Base-by-base conservation (phyloP, 371 early-diverging fungal genomes). In the Paramicrosporidium saccamoebae region DNA sequence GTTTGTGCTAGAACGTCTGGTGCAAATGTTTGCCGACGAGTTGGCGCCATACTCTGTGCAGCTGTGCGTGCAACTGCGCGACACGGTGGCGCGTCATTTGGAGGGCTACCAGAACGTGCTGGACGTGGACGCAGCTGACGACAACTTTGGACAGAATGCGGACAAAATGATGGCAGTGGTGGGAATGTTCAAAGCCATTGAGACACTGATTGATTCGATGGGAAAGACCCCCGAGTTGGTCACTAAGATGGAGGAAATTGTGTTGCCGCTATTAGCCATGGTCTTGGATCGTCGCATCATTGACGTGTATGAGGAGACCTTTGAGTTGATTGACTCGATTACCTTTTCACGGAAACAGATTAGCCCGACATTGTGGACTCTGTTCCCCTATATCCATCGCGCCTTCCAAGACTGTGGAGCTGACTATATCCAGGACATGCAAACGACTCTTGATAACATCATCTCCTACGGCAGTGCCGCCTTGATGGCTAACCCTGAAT, bases 101-200 rank as follows among this genome's bases (percentile, higher is more conserved):
- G 46, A 48, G 16, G 28, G 46, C 8, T 39, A 35, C 5, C 41
- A 36, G 9, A 43, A 42, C 22, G 33, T 41, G 0, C 44, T 34
- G 4, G 49, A 49, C 5, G 36, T 46, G 13, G 44, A 47, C n/a
- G 34, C 34, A 5, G 21, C 35, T 24, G 29, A 37, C 2, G 35
- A 48, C 5, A 55, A 64, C 21, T 69, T 62, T 21, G 38, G 50
- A 15, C n/a, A n/a, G n/a, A n/a, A n/a, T n/a, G 54, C 55, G 26
- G 75, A 79, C 31, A 79, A 78, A 43, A 66, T 62, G 1, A 56
- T 66, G 58, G 66, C 78, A 0, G 77, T 82, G 6, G 58, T 68
- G 50, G 78, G 84, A 22, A 58, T 82, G 2, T 45, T 84, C 10
- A 74, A 73, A 37, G 78, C 81, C n/a, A 58, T 88, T 18, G 54